Conservation (phyloP, 2,329 filamentous ascomycete genomes). For the Apiospora rasikravindrae region DNA sequence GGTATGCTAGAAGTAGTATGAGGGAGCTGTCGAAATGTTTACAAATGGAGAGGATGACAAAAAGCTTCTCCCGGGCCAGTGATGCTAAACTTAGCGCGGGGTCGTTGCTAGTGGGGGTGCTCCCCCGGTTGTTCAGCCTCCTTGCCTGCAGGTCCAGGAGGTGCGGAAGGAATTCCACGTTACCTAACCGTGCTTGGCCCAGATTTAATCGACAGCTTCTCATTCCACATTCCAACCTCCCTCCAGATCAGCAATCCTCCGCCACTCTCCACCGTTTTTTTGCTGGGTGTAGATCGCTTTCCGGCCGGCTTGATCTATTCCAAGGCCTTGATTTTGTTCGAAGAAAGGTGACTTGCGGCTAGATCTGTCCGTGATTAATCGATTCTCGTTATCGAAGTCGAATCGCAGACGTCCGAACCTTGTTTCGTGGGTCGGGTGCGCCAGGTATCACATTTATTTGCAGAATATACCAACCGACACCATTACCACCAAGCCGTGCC, state of each 20-base stretch:
- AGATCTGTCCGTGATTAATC: background rate
- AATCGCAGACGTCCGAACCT: background rate
- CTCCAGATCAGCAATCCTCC: background rate
- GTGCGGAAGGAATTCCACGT: slow-evolving; percentile 1
- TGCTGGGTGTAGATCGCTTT: background rate
- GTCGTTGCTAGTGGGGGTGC: background rate
- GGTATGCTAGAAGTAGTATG: background rate
- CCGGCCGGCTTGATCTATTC: background rate
- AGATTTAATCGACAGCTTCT: slow-evolving; percentile 3
- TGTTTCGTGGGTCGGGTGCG: background rate
- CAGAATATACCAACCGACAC: background rate
- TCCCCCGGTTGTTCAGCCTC: slow-evolving; percentile 3
- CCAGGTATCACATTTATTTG: background rate
- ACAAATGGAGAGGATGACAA: slow-evolving; percentile 4
- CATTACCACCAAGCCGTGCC: background rate
- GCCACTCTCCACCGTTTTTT: background rate
- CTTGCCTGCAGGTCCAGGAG: background rate
- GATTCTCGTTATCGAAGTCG: background rate
- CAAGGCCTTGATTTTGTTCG: background rate
- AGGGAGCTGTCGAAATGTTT: background rate
- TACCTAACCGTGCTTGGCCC: background rate
- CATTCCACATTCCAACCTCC: background rate
- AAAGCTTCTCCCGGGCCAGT: background rate
- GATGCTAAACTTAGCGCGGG: slow-evolving; percentile 12
- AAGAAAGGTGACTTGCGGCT: background rate